Evolutionary conservation across 1,284 basidiomycete species (phyloP), one percentile per base, ranked within the genome.

Genomic region (Sanguinoderma infundibulare): DNA sequence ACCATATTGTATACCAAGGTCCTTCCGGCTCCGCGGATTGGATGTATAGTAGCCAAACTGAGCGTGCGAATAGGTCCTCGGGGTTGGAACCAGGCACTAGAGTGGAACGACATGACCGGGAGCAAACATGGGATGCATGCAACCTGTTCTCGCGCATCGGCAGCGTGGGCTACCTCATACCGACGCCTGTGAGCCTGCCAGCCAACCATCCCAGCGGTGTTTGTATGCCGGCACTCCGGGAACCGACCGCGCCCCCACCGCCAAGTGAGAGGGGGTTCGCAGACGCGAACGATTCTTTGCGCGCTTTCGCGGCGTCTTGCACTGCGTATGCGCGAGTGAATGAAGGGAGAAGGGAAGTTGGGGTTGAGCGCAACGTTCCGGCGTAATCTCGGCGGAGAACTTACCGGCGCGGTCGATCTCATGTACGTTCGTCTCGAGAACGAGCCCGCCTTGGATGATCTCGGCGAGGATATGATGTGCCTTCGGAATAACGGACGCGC

Each of bases 371-470:
- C n/a, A n/a, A n/a, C n/a, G n/a, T n/a, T 46, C 53, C 44, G 60
- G 34, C 35, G 50, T 32, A 40, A 46, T 42, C 35, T 39, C 60
- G 61, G 59, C 49, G 61, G 15, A 40, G 32, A 10, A 80, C 87
- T 67, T 69, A 93, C 94, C 87, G 68, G 89, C 86, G 60, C 77
- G 78, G 65, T 90, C 88, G 58, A 98, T 98, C 75, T 96, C 94
- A 65, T 93, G 92, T 55, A 98, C 92, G 73, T 97, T 98, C 6
- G 98, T 99, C 76, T 99, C 98, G n/a, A 99, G 81, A 2, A 99
- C 98, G 34, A 99, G 81, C 0, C 98, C 98, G 30, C 96, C 98
- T 78, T 98, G 96, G 32, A 99, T 94, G 52, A 99, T 90, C 77
- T 99, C 97, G 36, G 91, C 85, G 49, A 99, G 85, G 52, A 98